phyloP scores from a whole-genome alignment of 495 filamentous ascomycete species.

The Lineolata rhizophorae region DNA sequence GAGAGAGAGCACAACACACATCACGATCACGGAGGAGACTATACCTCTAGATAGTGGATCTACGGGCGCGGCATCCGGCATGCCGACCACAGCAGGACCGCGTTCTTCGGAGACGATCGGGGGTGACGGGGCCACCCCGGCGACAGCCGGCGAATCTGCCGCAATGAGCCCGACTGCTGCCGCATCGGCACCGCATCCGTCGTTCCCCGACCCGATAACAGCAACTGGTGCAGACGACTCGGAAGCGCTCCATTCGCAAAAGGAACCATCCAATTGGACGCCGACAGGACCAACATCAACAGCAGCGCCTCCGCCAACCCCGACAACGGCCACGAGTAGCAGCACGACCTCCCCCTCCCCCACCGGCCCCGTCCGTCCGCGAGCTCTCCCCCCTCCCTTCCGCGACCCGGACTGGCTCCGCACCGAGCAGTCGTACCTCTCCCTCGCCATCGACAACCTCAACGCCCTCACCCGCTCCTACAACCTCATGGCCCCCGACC shows the following conservation, averaged over 20 bases:
- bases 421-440: slow-evolving; percentile 55
- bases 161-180: no score
- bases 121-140: no score
- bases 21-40: slow-evolving; percentile 1
- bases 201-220: background rate
- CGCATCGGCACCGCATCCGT: no score
- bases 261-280: no score
- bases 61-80: background rate
- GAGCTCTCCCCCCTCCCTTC: slow-evolving; percentile 25
- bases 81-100: no score
- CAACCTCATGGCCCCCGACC: slow-evolving; percentile 79
- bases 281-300: no score
- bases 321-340: background rate
- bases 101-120: no score
- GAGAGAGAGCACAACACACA: slow-evolving; percentile 1
- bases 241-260: background rate
- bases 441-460: slow-evolving; percentile 54
- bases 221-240: slow-evolving; percentile 3
- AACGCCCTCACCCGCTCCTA: slow-evolving; percentile 71
- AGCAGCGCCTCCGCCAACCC: background rate
- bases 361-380: slow-evolving; percentile 8
- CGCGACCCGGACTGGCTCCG: slow-evolving; percentile 43
- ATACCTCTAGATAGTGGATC: background rate
- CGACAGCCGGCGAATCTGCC: no score
- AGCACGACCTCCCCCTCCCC: slow-evolving; percentile 2